These are phyloP conservation scores for Rhizopus arrhizus DNA, from an alignment of 371 early-diverging fungal species.

Conservation along the genomic window DNA sequence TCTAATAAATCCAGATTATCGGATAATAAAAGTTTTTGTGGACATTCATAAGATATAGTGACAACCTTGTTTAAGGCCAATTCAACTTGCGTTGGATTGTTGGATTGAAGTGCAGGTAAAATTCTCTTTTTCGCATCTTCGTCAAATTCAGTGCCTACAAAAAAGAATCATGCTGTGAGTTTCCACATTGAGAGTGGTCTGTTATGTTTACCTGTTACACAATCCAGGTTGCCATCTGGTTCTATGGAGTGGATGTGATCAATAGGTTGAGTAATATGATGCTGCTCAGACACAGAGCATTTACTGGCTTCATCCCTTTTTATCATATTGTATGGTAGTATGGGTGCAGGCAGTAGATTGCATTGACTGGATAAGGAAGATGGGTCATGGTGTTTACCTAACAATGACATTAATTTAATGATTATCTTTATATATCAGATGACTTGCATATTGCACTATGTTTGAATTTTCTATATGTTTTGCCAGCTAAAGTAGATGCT, in stretches of 20 bases:
- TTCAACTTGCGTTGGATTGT: constrained; percentile 76
- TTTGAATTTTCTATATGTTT: constrained; percentile 36
- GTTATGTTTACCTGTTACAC: constrained; percentile 27
- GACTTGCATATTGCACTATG: constrained; percentile 5
- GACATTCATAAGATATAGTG: constrained; percentile 67
- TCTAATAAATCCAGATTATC: constrained; percentile 71
- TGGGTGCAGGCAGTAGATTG: background rate
- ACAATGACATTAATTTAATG: background rate
- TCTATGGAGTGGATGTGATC: constrained; percentile 41
- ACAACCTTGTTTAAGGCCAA: constrained; percentile 85
- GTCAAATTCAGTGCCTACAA: constrained; percentile 33
- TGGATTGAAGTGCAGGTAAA: constrained; percentile 72
- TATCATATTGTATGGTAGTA: constrained; percentile 28
- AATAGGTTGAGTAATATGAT: constrained; percentile 41
- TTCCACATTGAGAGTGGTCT: background rate
- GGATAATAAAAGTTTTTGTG: constrained; percentile 65
- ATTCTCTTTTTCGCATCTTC: constrained; percentile 67
- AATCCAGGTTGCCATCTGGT: constrained; percentile 21
- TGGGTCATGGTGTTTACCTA: constrained; percentile 14
- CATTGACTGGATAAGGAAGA: constrained; percentile 8
- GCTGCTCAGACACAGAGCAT: constrained; percentile 32
- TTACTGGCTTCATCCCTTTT: constrained; percentile 16
- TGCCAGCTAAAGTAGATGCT: constrained; percentile 48
- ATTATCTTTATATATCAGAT: background rate
- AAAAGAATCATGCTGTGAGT: background rate